A percentile compares a stretch with the other conserved stretches of the same genome.
phyloP scores from a whole-genome alignment of 2,329 filamentous ascomycete genomes.

The Diaporthe capsici region DNA sequence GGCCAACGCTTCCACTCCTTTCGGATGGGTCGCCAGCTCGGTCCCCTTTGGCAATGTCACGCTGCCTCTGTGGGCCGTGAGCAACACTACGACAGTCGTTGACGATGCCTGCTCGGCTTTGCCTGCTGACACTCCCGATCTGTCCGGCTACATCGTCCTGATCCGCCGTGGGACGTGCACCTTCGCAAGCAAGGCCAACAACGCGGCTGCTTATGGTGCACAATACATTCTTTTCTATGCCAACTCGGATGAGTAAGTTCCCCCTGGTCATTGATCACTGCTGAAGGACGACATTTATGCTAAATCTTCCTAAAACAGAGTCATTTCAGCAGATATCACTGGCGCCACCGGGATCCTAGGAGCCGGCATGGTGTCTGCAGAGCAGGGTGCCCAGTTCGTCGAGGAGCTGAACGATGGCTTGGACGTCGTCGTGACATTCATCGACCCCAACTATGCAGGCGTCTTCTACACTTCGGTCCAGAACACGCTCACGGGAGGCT shows the following conservation, averaged over 20 bases:
- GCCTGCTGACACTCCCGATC: slow-evolving; percentile 55
- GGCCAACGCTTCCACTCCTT: slow-evolving; percentile 18
- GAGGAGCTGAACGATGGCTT: slow-evolving; percentile 44
- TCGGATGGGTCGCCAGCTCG: slow-evolving; percentile 42
- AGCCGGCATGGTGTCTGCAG: slow-evolving; percentile 42
- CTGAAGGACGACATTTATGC: too few relatives aligned
- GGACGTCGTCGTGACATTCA: slow-evolving; percentile 45
- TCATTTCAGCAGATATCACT: neutral
- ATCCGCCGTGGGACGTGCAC: slow-evolving; percentile 52
- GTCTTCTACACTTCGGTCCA: slow-evolving; percentile 35
- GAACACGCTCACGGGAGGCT: slow-evolving; percentile 62
- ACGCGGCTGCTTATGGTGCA: slow-evolving; percentile 57
- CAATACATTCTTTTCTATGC: slow-evolving; percentile 44
- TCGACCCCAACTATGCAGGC: slow-evolving; percentile 25
- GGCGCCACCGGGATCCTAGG: slow-evolving; percentile 38
- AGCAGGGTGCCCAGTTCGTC: slow-evolving; percentile 46
- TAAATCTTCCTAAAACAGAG: neutral
- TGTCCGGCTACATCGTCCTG: slow-evolving; percentile 58
- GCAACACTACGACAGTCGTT: slow-evolving; percentile 47
- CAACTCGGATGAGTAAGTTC: slow-evolving; percentile 30
- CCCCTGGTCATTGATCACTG: too few relatives aligned
- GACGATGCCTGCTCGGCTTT: slow-evolving; percentile 57
- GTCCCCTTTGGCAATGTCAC: slow-evolving; percentile 41
- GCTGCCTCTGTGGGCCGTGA: slow-evolving; percentile 48
- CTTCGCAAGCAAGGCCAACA: slow-evolving; percentile 52